A percentile compares a stretch with the other conserved stretches of the same genome.
phyloP scores from a whole-genome alignment of 176 grass and related monocot genomes.

The Pharus latifolius region DNA sequence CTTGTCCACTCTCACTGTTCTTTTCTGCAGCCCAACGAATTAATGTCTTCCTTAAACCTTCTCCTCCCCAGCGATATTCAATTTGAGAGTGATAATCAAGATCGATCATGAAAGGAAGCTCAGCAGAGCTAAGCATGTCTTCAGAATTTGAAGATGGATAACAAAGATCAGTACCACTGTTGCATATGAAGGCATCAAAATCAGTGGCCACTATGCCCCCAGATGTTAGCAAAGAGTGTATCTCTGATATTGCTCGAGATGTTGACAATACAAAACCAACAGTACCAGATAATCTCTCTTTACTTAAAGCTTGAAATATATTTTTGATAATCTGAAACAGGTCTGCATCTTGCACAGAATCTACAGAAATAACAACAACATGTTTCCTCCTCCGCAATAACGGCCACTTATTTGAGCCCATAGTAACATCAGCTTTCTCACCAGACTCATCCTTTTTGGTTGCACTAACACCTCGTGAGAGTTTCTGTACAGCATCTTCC shows the following conservation, averaged over 20 bases:
- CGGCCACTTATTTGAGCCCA: conserved; percentile 32
- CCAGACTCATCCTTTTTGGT: conserved; percentile 9
- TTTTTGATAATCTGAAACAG: conserved; percentile 54
- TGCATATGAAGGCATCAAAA: conserved; percentile 95
- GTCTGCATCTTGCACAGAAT: conserved; percentile 41
- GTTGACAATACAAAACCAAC: conserved; percentile 65
- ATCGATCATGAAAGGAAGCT: conserved; percentile 67
- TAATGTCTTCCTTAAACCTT: conserved; percentile 72
- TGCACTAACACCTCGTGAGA: conserved; percentile 27
- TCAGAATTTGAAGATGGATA: conserved; percentile 65
- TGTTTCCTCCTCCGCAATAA: conserved; percentile 52
- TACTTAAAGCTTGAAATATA: conserved; percentile 35
- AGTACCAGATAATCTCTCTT: conserved; percentile 16
- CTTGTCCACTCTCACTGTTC: conserved; percentile 42
- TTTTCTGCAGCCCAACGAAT: conserved; percentile 59
- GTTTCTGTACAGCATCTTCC: conserved; percentile 37
- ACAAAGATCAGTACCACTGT: conserved; percentile 68
- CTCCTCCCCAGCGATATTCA: conserved; percentile 82
- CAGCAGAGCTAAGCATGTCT: conserved; percentile 49
- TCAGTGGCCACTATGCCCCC: conserved; percentile 47
- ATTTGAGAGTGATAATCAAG: conserved; percentile 84
- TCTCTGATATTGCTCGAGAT: conserved; percentile 41
- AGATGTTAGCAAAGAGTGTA: conserved; percentile 42
- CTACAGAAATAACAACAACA: conserved; percentile 57
- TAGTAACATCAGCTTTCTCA: conserved; percentile 30